Conservation (phyloP, 345 rosid species). For the Physaria fendleri region DNA sequence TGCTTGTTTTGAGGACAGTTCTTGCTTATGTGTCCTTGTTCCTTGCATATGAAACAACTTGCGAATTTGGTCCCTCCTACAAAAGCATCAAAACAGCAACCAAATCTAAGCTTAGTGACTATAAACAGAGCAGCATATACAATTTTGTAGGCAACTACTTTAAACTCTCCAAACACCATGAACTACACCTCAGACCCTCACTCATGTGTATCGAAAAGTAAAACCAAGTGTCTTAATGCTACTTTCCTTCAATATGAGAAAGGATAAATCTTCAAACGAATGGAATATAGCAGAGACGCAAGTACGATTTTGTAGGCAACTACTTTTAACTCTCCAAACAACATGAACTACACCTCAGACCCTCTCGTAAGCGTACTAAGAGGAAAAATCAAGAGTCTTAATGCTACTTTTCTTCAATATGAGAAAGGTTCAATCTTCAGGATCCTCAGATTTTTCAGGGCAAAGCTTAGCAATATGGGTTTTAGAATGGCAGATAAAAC, state of each 20-base stretch:
- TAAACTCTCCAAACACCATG: background rate
- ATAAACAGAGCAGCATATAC: background rate
- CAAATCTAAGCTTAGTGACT: background rate
- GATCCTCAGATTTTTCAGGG: conserved; percentile 54
- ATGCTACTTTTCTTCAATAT: background rate
- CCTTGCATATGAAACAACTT: conserved; percentile 81
- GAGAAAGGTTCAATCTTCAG: no score
- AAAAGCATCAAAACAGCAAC: conserved; percentile 9
- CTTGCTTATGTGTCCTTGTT: conserved; percentile 83
- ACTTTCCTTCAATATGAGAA: no score
- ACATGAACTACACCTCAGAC: no score
- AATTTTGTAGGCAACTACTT: background rate
- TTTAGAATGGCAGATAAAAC: conserved; percentile 70
- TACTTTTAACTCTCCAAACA: no score
- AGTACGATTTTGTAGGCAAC: no score
- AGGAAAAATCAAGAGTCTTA: background rate
- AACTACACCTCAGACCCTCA: background rate
- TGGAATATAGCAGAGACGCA: no score
- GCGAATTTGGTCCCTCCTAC: conserved; percentile 88
- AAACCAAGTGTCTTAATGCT: no score
- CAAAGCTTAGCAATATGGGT: conserved; percentile 84
- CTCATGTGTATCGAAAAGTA: background rate
- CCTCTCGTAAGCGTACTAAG: no score
- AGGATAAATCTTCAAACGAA: no score
- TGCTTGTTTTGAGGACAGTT: conserved; percentile 72